Evolutionary conservation across 352 stramenopile species (phyloP), one percentile per base, ranked within the genome.

Genomic region (Lagenidium sp.): DNA sequence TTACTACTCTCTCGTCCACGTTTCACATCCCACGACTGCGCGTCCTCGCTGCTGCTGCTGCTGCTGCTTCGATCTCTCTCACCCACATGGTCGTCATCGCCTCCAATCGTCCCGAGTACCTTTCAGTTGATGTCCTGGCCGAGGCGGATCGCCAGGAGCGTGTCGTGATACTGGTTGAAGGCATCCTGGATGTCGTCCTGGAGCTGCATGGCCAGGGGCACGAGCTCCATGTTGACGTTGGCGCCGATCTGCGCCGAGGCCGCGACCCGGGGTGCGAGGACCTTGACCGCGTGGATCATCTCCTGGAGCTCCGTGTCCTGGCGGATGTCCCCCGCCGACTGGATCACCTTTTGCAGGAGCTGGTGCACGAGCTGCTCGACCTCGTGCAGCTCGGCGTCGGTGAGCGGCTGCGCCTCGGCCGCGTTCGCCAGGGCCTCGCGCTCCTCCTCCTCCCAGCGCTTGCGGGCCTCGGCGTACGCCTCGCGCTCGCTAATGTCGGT

Each of bases 121-220:
- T 43, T 15, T 36, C 53, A 62, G 38, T 53, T 56, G 41, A 56
- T 53, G 43, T 91, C 82, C 62, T 89, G 82, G 46, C 79, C 82
- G 26, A 94, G 58, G 37, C 80, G 75, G 23, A 94, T 69, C 23
- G 82, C 82, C 56, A 94, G 47, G 35, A 94, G 42, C 54, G 82
- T 91, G 60, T 94, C 82, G 65, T 92, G 85, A 74, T 94, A 94
- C 75, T 94, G 82, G 64, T 85, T 92, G 61, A 94, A 91, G 35
- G 82, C 82, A 34, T 94, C 79, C 51, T 91, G 76, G 53, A 94
- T 94, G 57, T 94, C 79, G 55, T 94, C 82, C 49, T 94, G 82
- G 40, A 94, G 66, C 59, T 94, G 82, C 82, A 94, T 91, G 25
- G 79, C 82, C 41, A 94, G 57, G 29, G 79, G 82, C 36, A 94